These are phyloP conservation scores for Penicillium sp. DNA, from an alignment of 2,329 filamentous ascomycete species.

Conservation along the genomic window DNA sequence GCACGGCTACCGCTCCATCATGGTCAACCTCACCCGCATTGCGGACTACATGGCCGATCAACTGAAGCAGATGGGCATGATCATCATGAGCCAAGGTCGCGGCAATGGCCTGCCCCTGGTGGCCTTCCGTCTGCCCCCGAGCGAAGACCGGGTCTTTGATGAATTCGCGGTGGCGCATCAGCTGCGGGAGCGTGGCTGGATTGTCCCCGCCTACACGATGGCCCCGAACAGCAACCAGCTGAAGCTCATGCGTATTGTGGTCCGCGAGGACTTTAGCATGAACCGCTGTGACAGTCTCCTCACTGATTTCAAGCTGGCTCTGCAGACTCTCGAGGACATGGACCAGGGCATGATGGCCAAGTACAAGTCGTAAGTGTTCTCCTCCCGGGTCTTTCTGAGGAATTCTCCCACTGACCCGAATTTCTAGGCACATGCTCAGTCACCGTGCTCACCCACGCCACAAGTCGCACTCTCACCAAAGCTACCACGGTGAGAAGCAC, in stretches of 20 bases:
- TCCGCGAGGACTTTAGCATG: slow-evolving; percentile 88
- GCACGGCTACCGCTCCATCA: slow-evolving; percentile 88
- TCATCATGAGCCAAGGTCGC: slow-evolving; percentile 80
- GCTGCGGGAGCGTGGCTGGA: slow-evolving; percentile 84
- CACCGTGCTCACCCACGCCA: slow-evolving; percentile 60
- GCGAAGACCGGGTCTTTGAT: slow-evolving; percentile 63
- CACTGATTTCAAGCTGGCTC: slow-evolving; percentile 75
- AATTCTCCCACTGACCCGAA: neutral
- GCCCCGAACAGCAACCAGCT: slow-evolving; percentile 80
- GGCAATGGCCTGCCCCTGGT: slow-evolving; percentile 86
- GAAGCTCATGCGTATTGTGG: slow-evolving; percentile 90
- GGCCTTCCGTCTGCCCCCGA: slow-evolving; percentile 75
- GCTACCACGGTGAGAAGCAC: slow-evolving; percentile 75
- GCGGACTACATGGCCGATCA: slow-evolving; percentile 81
- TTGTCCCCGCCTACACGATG: slow-evolving; percentile 97
- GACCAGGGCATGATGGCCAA: slow-evolving; percentile 71
- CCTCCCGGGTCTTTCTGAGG: neutral
- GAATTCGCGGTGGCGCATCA: slow-evolving; percentile 83
- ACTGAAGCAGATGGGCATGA: slow-evolving; percentile 75
- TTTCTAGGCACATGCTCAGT: slow-evolving; percentile 54
- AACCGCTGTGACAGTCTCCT: slow-evolving; percentile 79
- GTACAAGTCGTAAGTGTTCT: slow-evolving; percentile 63
- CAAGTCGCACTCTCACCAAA: slow-evolving; percentile 54
- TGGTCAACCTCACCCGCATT: slow-evolving; percentile 88
- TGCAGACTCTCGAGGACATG: slow-evolving; percentile 72